A percentile compares a stretch with the other conserved stretches of the same genome.
Conservation (phyloP, 2,329 filamentous ascomycete genomes). For the Niveomyces coronatus region DNA sequence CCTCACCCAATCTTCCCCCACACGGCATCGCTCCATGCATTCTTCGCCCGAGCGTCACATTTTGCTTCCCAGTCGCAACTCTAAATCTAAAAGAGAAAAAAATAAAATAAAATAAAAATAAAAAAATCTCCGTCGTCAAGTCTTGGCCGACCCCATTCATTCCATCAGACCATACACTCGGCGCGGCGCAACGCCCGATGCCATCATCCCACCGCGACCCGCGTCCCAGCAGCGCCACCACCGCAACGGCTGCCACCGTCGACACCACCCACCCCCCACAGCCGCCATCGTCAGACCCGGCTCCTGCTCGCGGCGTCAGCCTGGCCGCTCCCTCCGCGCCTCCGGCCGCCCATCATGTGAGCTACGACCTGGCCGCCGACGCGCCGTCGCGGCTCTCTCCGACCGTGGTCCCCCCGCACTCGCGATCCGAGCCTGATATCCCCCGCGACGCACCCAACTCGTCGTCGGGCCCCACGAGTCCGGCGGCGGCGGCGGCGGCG, state of each 20-base stretch:
- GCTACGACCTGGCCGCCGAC: conserved; percentile 3
- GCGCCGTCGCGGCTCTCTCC: conserved; percentile 1
- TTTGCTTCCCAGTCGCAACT: too few species aligned
- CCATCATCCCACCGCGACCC: not conserved
- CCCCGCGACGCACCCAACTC: not conserved
- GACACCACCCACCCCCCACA: not conserved
- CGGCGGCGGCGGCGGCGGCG: not conserved
- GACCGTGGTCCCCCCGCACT: not conserved
- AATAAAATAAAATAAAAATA: too few species aligned
- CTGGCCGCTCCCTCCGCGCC: not conserved
- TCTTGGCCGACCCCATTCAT: too few species aligned
- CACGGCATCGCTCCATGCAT: too few species aligned
- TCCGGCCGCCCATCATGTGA: conserved; percentile 2
- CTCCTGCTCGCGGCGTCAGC: not conserved
- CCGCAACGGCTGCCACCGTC: not conserved
- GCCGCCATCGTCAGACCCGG: not conserved
- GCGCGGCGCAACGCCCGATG: too few species aligned
- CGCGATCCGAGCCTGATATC: conserved; percentile 3
- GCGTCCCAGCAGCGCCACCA: conserved; percentile 3
- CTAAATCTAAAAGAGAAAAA: too few species aligned
- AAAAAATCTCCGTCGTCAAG: too few species aligned
- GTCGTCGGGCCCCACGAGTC: not conserved
- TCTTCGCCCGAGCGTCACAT: too few species aligned
- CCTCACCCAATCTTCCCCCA: too few species aligned
- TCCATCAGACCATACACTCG: too few species aligned